Evolutionary conservation across 495 filamentous ascomycete genomes (phyloP).

Genomic region (Hyaloscypha hepaticicola): DNA sequence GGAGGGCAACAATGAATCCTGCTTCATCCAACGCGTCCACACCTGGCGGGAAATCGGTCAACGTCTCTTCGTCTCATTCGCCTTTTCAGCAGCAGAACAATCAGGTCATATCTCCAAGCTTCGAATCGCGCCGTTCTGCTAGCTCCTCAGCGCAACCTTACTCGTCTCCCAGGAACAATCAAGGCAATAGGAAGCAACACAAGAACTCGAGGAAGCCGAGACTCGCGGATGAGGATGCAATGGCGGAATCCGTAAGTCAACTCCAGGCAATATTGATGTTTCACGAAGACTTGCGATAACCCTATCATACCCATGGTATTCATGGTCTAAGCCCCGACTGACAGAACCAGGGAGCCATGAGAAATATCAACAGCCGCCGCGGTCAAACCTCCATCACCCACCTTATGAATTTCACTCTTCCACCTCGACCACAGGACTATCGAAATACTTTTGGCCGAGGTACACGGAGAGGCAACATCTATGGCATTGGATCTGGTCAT

Average conservation of each 20-base stretch:
- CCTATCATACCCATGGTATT: too few species aligned
- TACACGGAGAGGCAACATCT: slow-evolving; percentile 66
- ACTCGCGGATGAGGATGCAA: slow-evolving; percentile 67
- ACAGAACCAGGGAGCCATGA: slow-evolving; percentile 64
- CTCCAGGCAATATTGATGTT: not conserved
- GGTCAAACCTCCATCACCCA: slow-evolving; percentile 97
- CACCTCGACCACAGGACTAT: slow-evolving; percentile 65
- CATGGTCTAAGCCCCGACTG: slow-evolving; percentile 1
- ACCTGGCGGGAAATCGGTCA: slow-evolving; percentile 30
- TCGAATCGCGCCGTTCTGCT: slow-evolving; percentile 60
- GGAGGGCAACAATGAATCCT: slow-evolving; percentile 32
- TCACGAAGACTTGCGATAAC: not conserved
- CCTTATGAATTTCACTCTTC: slow-evolving; percentile 85
- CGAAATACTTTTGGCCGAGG: slow-evolving; percentile 49
- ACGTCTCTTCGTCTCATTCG: slow-evolving; percentile 25
- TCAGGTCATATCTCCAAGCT: slow-evolving; percentile 37
- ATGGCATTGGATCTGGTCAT: slow-evolving; percentile 87
- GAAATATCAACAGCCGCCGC: slow-evolving; percentile 78
- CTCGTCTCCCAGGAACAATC: slow-evolving; percentile 65
- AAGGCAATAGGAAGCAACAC: slow-evolving; percentile 73
- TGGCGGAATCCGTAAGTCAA: slow-evolving; percentile 69
- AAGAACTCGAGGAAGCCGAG: slow-evolving; percentile 51
- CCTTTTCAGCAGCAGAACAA: slow-evolving; percentile 28
- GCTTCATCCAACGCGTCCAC: slow-evolving; percentile 27
- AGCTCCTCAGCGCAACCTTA: slow-evolving; percentile 49